Base-by-base conservation (phyloP, 1,284 basidiomycete species). In the Rhodotorula sp. region DNA sequence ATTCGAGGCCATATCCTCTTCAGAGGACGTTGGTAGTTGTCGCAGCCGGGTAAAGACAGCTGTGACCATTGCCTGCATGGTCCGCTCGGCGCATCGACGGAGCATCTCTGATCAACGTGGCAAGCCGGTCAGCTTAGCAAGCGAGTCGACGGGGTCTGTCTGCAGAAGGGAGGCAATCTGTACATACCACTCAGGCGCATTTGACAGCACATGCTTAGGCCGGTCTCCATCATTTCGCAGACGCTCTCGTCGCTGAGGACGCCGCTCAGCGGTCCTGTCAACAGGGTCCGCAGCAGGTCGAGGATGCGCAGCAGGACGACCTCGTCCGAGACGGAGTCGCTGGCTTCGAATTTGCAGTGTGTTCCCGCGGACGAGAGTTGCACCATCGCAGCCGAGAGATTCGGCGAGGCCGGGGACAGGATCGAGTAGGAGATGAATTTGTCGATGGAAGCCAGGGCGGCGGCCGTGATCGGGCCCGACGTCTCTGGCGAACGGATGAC, bases 211-310 rank as follows among this genome's bases (percentile, higher is more conserved):
- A 97, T 98, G 49, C 93, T 97, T 74, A 99, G 83, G 1, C 97
- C 95, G 8, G 96, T 97, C 83, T 99, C 97, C 79, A 99, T 85
- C 89, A 99, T 94, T 83, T 98, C 96, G 81, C 97, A 99, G 29
- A 99, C 90, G 80, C 94, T 92, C 71, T 97, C 89, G 79, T 99
- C 96, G 52, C 92, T 91, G 54, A 97, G 85, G 18, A 86, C 84
- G 31, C 81, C 79, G 0, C 89, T 90, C n/a, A 90, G 86, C 65
- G 83, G 46, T 34, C 88, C 87, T 69, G 89, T 88, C 77, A 96
- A 85, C 78, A 92, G 89, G 79, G 92, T 89, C 74, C 91, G 88
- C 73, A 99, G 94, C 16, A 98, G 89, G 20, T 90, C 88, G 84
- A 99, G 88, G 75, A 99, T 94, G 79, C 91, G 91, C 65, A 97